These are phyloP conservation scores for Ehretia macrophylla DNA, from an alignment of 257 asterid genomes.

Conservation along the genomic window DNA sequence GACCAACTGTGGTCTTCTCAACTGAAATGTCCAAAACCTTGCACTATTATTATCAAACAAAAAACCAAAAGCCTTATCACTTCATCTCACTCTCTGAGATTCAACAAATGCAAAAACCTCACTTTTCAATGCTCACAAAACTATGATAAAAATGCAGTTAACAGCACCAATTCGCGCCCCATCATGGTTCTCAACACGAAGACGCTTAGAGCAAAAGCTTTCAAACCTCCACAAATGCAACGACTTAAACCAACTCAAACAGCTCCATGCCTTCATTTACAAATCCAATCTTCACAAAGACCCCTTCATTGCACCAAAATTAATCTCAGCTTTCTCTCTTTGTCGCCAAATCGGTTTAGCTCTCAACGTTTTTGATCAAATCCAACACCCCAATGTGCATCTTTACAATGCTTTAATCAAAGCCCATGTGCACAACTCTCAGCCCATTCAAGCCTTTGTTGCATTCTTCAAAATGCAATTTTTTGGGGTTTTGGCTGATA, in stretches of 20 bases:
- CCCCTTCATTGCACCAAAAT: conserved; percentile 56
- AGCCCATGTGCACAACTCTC: conserved; percentile 42
- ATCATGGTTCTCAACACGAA: conserved; percentile 51
- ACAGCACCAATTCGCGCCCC: conserved; percentile 59
- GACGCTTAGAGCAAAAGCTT: conserved; percentile 56
- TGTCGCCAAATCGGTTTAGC: conserved; percentile 50
- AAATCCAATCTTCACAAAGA: conserved; percentile 57
- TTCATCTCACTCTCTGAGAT: not conserved
- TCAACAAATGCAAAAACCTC: not conserved
- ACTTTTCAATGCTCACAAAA: no score
- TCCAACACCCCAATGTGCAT: conserved; percentile 40
- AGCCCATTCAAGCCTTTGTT: conserved; percentile 42
- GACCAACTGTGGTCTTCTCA: no score
- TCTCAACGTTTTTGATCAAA: conserved; percentile 49
- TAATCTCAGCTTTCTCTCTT: conserved; percentile 56
- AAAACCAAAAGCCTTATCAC: no score
- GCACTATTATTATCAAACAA: no score
- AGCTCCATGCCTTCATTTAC: conserved; percentile 61
- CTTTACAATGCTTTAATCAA: conserved; percentile 50
- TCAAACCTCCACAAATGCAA: conserved; percentile 62
- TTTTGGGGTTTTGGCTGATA: conserved; percentile 54
- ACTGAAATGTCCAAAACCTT: no score
- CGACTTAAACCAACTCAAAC: conserved; percentile 50
- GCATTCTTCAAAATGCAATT: conserved; percentile 46
- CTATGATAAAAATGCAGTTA: conserved; percentile 51